Evolutionary conservation across 208 protist genomes (phyloP).

Genomic region (Leishmania mexicana): DNA sequence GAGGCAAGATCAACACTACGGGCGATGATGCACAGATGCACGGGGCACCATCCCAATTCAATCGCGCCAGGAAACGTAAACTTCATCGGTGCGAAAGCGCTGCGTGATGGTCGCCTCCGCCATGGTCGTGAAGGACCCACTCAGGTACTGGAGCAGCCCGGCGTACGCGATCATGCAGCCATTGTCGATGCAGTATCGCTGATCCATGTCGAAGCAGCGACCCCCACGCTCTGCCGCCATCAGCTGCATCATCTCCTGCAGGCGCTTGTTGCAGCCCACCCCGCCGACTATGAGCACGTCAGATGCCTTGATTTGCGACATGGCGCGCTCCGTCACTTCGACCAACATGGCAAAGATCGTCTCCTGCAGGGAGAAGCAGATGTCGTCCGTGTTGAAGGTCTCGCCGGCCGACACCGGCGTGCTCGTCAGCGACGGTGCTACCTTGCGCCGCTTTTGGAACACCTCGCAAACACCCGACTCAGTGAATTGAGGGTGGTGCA

Average conservation of each 20-base stretch:
- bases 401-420: slow-evolving; percentile 51
- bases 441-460: slow-evolving; percentile 31
- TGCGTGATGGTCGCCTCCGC: slow-evolving; percentile 81
- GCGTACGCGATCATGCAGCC: slow-evolving; percentile 99
- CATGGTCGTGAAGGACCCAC: slow-evolving; percentile 78
- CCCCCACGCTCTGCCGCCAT: slow-evolving; percentile 94
- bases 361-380: slow-evolving; percentile 99
- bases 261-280: slow-evolving; percentile 98
- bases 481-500: slow-evolving; percentile 68
- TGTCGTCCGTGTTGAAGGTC: slow-evolving; percentile 91
- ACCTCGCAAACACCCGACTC: slow-evolving; percentile 40
- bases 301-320: slow-evolving; percentile 95
- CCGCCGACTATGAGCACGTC: slow-evolving; percentile 99
- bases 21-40: neutral
- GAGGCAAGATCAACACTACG: too few species aligned
- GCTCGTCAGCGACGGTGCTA: slow-evolving; percentile 22
- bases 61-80: slow-evolving; percentile 93
- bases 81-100: slow-evolving; percentile 96
- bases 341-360: slow-evolving; percentile 99
- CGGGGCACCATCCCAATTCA: neutral
- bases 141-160: slow-evolving; percentile 91
- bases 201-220: slow-evolving; percentile 94
- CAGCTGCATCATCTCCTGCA: slow-evolving; percentile 97
- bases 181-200: slow-evolving; percentile 99
- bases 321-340: slow-evolving; percentile 99